Percentiles rank a stretch among this genome's conserved stretches.
These are phyloP conservation scores for Trebouxia gelatinosa DNA, from an alignment of 163 green algal species.

Conservation along the genomic window DNA sequence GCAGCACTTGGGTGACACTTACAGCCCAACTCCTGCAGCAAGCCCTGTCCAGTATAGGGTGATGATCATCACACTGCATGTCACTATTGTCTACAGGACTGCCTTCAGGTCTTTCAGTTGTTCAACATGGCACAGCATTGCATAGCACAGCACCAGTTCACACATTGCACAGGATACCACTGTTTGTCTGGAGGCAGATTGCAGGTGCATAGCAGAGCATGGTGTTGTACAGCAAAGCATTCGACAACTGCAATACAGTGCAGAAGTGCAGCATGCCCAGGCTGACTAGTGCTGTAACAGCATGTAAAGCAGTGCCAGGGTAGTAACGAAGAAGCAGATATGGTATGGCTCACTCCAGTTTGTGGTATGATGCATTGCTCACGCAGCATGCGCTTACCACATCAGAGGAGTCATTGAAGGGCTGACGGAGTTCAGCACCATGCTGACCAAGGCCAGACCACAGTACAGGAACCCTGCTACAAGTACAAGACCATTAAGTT, in stretches of 20 bases:
- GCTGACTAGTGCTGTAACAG: not conserved
- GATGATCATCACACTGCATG: not conserved
- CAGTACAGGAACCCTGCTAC: constrained; percentile 29
- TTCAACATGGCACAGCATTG: not conserved
- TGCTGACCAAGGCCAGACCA: constrained; percentile 10
- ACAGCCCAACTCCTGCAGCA: constrained; percentile 24
- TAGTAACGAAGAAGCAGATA: not conserved
- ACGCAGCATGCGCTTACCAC: not conserved
- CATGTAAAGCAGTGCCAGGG: not conserved
- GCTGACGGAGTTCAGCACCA: constrained; percentile 17
- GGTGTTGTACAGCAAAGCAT: not conserved
- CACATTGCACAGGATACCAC: too few species aligned
- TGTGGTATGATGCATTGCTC: not conserved
- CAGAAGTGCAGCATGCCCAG: not conserved
- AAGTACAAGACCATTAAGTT: constrained; percentile 26
- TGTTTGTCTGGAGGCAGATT: too few species aligned
- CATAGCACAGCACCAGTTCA: not conserved
- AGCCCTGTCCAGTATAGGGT: not conserved
- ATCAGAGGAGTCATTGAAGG: not conserved
- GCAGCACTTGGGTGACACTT: constrained; percentile 28
- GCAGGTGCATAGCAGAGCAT: not conserved
- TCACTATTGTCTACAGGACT: not conserved
- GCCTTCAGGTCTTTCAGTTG: not conserved
- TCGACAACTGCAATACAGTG: not conserved
- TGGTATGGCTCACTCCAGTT: too few species aligned